Conservation (phyloP, 2,329 filamentous ascomycete species). For the Mycosphaerella arachidis region DNA sequence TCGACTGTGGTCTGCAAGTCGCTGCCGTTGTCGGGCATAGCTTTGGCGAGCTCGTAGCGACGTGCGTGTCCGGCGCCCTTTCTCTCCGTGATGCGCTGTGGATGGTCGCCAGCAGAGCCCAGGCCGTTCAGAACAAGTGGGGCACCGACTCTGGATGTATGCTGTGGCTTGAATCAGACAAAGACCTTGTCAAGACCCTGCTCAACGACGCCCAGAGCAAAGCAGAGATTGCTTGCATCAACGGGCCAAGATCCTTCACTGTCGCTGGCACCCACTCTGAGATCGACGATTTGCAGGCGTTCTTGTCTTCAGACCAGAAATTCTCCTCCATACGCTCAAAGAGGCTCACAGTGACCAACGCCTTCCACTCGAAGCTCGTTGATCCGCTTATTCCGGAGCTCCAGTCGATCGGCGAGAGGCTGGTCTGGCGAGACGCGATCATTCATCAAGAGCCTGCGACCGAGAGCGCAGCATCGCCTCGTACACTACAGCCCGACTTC, state of each 20-base stretch:
- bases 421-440: constrained; percentile 1
- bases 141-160: constrained; percentile 11
- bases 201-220: too few relatives aligned
- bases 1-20: constrained; percentile 9
- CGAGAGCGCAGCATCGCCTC: neutral
- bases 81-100: constrained; percentile 6
- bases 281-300: too few relatives aligned
- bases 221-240: constrained; percentile 17
- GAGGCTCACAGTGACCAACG: constrained; percentile 10
- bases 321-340: too few relatives aligned
- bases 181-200: neutral
- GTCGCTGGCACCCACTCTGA: too few relatives aligned
- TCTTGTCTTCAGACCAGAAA: too few relatives aligned
- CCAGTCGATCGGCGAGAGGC: neutral
- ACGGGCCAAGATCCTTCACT: constrained; percentile 10
- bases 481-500: neutral
- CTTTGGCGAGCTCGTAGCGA: constrained; percentile 13
- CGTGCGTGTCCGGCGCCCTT: constrained; percentile 7
- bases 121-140: constrained; percentile 5
- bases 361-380: constrained; percentile 13
- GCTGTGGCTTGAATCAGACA: constrained; percentile 9
- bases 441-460: constrained; percentile 11
- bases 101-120: constrained; percentile 9
- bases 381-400: constrained; percentile 8
- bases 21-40: constrained; percentile 12